Evolutionary conservation across 192 early-diverging fungal genomes (phyloP), one percentile per base, ranked within the genome.

Genomic region (Coemansia sp.): DNA sequence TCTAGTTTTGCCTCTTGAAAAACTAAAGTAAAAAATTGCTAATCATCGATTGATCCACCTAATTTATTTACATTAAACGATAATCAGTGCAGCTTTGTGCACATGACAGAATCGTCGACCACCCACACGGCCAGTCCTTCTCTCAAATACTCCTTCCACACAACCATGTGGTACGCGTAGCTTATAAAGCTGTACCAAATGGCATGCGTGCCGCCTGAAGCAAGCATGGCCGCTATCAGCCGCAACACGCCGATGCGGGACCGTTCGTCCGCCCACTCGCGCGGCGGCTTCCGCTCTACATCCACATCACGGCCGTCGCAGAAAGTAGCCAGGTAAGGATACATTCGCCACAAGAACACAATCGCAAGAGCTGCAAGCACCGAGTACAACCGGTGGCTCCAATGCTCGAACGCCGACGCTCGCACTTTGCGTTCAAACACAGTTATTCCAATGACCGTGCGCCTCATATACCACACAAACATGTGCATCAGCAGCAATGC

Each of bases 141-240:
- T 2, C 74, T 59, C 55, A 83, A 31, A 49, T 80, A 80, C 21
- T 65, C 60, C 54, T 71, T 77, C 82, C 82, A 83, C 14, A 74
- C 65, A 25, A 83, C 62, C 59, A 73, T 53, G 28, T 76, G 64
- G 72, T 83, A 83, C 2, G 77, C 77, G 47, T 80, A 83, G 62
- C 77, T 80, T 47, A 83, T 73, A 51, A 83, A 83, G 68, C 82
- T 83, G 21, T 79, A 83, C 82, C 82, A 83, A 42, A 68, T 15
- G 9, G 68, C 52, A 34, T 83, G 82, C 0, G 66, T 68, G 21
- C 69, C 69, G 42, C 82, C 82, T 11, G 74, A 70, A 10, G 70
- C 53, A 0, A 68, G 31, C 68, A 76, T 76, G 14, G 73, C 66
- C 2, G 59, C 57, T 6, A 64, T 19, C 57, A 80, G 54, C 21